Evolutionary conservation across 2,329 filamentous ascomycete genomes (phyloP).

Genomic region (Paraphoma chrysanthemicola): DNA sequence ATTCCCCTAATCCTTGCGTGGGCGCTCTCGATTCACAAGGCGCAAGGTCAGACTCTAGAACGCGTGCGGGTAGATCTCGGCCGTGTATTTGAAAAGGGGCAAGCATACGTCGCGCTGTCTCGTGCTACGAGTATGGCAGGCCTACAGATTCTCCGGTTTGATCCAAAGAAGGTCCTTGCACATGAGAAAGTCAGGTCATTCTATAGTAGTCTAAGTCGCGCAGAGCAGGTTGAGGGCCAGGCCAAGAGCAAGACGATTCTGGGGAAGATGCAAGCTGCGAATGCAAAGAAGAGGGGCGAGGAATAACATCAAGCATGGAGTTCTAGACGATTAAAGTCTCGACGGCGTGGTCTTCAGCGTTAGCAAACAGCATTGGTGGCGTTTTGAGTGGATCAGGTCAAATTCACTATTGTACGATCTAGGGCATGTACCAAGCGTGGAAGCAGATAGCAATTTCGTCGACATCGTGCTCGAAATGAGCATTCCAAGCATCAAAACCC

Average conservation of each 20-base stretch:
- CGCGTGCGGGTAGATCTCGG: constrained; percentile 93
- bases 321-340: too few species aligned
- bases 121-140: constrained; percentile 88
- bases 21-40: constrained; percentile 98
- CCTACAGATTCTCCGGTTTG: constrained; percentile 86
- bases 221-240: constrained; percentile 57
- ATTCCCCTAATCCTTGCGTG: constrained; percentile 90
- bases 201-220: constrained; percentile 81
- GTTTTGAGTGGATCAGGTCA: neutral
- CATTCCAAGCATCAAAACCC: neutral
- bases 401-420: too few species aligned
- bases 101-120: constrained; percentile 95
- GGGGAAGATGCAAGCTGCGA: constrained; percentile 37
- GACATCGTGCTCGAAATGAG: neutral
- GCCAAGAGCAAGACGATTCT: constrained; percentile 41
- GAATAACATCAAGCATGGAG: neutral
- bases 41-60: constrained; percentile 92
- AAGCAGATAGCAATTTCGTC: too few species aligned
- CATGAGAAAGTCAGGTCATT: constrained; percentile 86
- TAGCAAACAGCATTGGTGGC: neutral
- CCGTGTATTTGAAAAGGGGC: constrained; percentile 93
- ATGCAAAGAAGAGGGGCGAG: constrained; percentile 12
- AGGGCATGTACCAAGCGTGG: too few species aligned
- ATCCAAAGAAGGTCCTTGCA: constrained; percentile 91
- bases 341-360: neutral